These are phyloP conservation scores for Waltergamsia citrina DNA, from an alignment of 2,329 filamentous ascomycete species.

Conservation along the genomic window DNA sequence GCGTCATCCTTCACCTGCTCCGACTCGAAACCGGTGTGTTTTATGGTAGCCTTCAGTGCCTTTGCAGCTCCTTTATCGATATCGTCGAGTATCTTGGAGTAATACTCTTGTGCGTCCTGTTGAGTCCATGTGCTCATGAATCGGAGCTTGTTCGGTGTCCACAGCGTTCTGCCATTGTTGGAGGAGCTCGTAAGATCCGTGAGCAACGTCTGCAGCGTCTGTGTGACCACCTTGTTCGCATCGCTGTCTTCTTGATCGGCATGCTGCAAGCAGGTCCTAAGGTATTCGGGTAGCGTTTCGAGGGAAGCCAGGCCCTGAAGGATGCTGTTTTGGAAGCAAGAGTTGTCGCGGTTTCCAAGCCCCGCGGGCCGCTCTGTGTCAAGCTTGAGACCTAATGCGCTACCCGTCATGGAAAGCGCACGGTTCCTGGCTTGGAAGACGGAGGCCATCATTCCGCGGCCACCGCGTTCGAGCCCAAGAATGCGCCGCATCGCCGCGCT, in stretches of 20 bases:
- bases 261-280: constrained; percentile 34
- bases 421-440: constrained; percentile 50
- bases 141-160: constrained; percentile 74
- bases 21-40: constrained; percentile 28
- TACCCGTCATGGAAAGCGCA: constrained; percentile 42
- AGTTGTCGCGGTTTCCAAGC: constrained; percentile 87
- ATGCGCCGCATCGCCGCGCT: constrained; percentile 55
- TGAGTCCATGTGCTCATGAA: constrained; percentile 94
- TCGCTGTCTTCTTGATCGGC: constrained; percentile 15
- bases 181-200: constrained; percentile 57
- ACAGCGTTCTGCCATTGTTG: constrained; percentile 69
- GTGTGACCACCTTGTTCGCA: constrained; percentile 23
- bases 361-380: constrained; percentile 47
- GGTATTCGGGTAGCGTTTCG: constrained; percentile 56
- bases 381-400: constrained; percentile 26
- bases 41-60: constrained; percentile 30
- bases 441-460: constrained; percentile 42
- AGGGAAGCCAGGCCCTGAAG: constrained; percentile 78
- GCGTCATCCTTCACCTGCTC: constrained; percentile 26
- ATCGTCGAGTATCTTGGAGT: constrained; percentile 78
- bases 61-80: constrained; percentile 67
- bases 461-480: constrained; percentile 46
- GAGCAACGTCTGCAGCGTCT: constrained; percentile 55
- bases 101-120: constrained; percentile 97
- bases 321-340: constrained; percentile 95